phyloP scores from a whole-genome alignment of 805 yeast genomes.

The Yamadazyma phyllophila region DNA sequence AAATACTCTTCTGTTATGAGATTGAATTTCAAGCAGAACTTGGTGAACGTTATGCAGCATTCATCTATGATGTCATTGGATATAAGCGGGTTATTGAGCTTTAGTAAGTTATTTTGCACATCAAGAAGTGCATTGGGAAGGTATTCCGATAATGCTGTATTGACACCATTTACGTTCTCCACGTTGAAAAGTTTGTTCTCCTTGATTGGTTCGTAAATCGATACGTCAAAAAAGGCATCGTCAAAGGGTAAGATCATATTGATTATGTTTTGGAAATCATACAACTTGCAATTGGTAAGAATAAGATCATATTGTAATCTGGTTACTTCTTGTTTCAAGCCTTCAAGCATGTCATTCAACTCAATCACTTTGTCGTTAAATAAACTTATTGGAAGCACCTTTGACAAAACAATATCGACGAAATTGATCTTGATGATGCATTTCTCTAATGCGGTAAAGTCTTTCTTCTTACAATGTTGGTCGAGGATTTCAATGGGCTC shows the following conservation, averaged over 20 bases:
- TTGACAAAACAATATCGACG: slow-evolving; percentile 55
- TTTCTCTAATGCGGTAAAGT: slow-evolving; percentile 30
- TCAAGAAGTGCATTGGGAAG: slow-evolving; percentile 64
- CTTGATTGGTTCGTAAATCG: slow-evolving; percentile 60
- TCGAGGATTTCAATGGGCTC: slow-evolving; percentile 44
- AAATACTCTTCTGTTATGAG: slow-evolving; percentile 38
- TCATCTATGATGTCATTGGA: slow-evolving; percentile 53
- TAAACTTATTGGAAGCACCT: slow-evolving; percentile 46
- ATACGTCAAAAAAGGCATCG: slow-evolving; percentile 57
- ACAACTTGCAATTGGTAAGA: slow-evolving; percentile 51
- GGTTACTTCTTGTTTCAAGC: slow-evolving; percentile 38
- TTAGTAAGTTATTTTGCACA: slow-evolving; percentile 51
- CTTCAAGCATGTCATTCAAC: slow-evolving; percentile 32
- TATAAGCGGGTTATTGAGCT: slow-evolving; percentile 60
- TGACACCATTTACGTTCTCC: slow-evolving; percentile 43
- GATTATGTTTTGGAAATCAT: slow-evolving; percentile 59
- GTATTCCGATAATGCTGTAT: slow-evolving; percentile 46
- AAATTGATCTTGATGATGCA: slow-evolving; percentile 55
- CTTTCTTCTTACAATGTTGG: slow-evolving; percentile 28
- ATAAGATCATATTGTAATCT: slow-evolving; percentile 47
- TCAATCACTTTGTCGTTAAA: slow-evolving; percentile 37
- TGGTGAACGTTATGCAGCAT: slow-evolving; percentile 50
- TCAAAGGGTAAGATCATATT: slow-evolving; percentile 70
- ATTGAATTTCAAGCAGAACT: slow-evolving; percentile 43
- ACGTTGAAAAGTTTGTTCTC: slow-evolving; percentile 58